Percentiles rank a stretch among this genome's conserved stretches.
phyloP scores from a whole-genome alignment of 2,329 filamentous ascomycete genomes.

The Aspergillus udagawae region DNA sequence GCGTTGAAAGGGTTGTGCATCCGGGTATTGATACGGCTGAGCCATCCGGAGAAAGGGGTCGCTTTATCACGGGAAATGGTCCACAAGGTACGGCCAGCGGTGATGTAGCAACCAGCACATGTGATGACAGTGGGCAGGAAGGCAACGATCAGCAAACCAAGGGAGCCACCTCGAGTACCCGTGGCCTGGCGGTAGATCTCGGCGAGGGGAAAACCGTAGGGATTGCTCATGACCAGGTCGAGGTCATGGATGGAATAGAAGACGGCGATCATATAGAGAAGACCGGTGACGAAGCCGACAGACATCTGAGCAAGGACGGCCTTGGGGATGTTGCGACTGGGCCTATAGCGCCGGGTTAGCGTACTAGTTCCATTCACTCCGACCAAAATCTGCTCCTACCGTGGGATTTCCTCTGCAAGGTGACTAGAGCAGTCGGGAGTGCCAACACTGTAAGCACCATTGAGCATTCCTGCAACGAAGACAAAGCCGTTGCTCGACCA shows the following conservation, averaged over 20 bases:
- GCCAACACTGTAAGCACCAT: conserved; percentile 66
- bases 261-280: conserved; percentile 48
- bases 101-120: conserved; percentile 54
- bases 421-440: conserved; percentile 63
- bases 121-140: conserved; percentile 55
- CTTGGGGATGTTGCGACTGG: conserved; percentile 46
- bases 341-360: conserved; percentile 18
- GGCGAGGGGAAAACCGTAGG: conserved; percentile 44
- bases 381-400: conserved; percentile 16
- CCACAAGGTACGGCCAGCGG: conserved; percentile 61
- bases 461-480: conserved; percentile 63
- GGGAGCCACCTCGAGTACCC: conserved; percentile 47
- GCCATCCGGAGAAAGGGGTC: conserved; percentile 53
- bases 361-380: neutral
- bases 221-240: conserved; percentile 14
- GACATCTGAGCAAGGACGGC: conserved; percentile 48
- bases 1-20: conserved; percentile 59
- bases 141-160: conserved; percentile 56
- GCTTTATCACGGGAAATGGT: conserved; percentile 56
- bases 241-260: conserved; percentile 49
- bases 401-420: conserved; percentile 61
- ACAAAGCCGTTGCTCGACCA: conserved; percentile 54
- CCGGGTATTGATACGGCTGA: conserved; percentile 50
- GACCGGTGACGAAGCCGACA: conserved; percentile 45
- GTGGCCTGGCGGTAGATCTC: conserved; percentile 49